Base-by-base conservation (phyloP, 1,139 yeast species). In the Debaryomycetaceae sp. region DNA sequence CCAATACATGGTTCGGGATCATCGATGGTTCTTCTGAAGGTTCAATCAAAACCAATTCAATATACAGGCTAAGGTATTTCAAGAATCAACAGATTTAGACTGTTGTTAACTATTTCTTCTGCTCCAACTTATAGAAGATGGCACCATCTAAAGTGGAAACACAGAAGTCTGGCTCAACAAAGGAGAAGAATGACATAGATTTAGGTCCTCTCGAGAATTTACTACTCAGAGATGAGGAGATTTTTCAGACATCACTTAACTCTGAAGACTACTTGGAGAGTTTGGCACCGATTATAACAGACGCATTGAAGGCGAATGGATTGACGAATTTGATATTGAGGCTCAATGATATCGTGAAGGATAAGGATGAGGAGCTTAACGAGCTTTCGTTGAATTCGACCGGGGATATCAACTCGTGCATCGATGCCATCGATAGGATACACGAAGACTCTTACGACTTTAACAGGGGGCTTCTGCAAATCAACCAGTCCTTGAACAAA, bases 211-310 rank as follows among this genome's bases (percentile, higher is more conserved):
- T 74, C 39, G 78, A 73, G 50, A 69, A 65, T 48, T 56, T 74
- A 23, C 59, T 74, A 34, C 59, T 74, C 11, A 60, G 77, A 40
- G 76, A 74, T 51, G 78, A 73, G 40, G 78, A 73, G 50, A 68
- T 73, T 38, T 74, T 72, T 53, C 76, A 71, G 48, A 70, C 76
- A 1, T 73, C 83, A 1, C 60, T 81, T 34, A 71, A 75, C 42
- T 80, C 89, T 1, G 87, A 83, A 45, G 91, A 86, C 55, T 86
- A 84, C 58, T 65, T 88, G 37, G 96, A 88, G 52, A 88, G 86
- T 62, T 71, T 88, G 48, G 87, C 90, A 2, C 95, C 95, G 1
- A 76, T 87, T n/a, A 75, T 88, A 49, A 81, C 80, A 55, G 79
- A 81, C 20, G 85, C 91, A n/a, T 65, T 88, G 43, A 70, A 70